Conservation (phyloP, 768 basidiomycete species). For the Trametes coccinea region DNA sequence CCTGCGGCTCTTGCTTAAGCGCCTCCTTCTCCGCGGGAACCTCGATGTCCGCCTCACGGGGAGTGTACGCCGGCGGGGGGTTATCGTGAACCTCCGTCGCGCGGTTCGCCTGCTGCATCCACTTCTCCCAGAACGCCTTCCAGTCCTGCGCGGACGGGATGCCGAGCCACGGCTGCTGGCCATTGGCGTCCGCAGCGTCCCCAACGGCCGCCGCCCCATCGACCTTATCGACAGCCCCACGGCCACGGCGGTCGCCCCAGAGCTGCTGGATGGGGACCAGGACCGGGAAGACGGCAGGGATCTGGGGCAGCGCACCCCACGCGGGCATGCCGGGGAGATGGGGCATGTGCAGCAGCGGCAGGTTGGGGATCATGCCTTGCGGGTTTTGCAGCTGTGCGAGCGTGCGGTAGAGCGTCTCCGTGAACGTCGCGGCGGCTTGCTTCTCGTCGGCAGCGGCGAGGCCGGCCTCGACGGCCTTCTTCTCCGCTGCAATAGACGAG, state of each 20-base stretch:
- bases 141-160: constrained; percentile 51
- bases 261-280: constrained; percentile 71
- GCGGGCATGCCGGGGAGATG: constrained; percentile 54
- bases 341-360: constrained; percentile 38
- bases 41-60: constrained; percentile 41
- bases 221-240: constrained; percentile 29
- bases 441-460: constrained; percentile 28
- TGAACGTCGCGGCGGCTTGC: constrained; percentile 46
- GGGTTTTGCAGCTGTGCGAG: constrained; percentile 60
- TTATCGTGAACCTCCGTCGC: constrained; percentile 47
- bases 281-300: constrained; percentile 79
- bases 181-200: constrained; percentile 12
- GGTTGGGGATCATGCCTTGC: constrained; percentile 47
- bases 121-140: constrained; percentile 75
- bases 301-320: constrained; percentile 55
- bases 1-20: constrained; percentile 20
- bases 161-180: constrained; percentile 31
- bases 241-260: constrained; percentile 50
- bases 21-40: constrained; percentile 22
- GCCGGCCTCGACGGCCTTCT: constrained; percentile 31
- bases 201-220: constrained; percentile 9
- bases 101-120: constrained; percentile 57
- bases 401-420: constrained; percentile 76
- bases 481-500: constrained; percentile 8
- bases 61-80: constrained; percentile 76